Conservation (phyloP, 1,284 basidiomycete species). For the Cutaneotrichosporon sp. region DNA sequence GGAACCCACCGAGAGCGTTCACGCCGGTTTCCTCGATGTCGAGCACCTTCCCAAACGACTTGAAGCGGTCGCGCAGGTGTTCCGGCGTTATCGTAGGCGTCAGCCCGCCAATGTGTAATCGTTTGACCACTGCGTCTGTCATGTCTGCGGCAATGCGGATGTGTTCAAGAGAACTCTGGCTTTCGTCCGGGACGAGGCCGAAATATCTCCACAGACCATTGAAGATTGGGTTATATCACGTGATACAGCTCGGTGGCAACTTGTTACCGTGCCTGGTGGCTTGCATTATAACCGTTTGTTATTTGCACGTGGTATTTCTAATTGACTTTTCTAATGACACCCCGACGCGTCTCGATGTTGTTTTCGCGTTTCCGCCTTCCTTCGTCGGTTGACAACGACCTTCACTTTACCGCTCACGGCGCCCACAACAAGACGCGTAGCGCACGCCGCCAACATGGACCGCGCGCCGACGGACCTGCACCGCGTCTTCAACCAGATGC, state of each 20-base stretch:
- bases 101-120: constrained; percentile 45
- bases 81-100: constrained; percentile 38
- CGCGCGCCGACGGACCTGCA: constrained; percentile 41
- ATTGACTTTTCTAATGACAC: no score
- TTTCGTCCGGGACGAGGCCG: neutral
- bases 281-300: neutral
- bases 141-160: neutral
- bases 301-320: no score
- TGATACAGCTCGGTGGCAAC: neutral
- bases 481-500: constrained; percentile 37
- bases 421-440: no score
- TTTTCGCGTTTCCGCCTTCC: neutral
- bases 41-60: constrained; percentile 37
- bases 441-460: neutral
- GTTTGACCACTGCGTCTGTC: constrained; percentile 28
- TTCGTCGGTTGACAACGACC: neutral
- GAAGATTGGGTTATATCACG: neutral
- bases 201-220: no score
- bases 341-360: neutral
- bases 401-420: neutral
- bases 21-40: constrained; percentile 37
- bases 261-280: neutral
- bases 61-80: constrained; percentile 45
- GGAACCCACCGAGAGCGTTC: constrained; percentile 41
- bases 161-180: neutral